phyloP scores from a whole-genome alignment of 495 filamentous ascomycete genomes.

The Cudoniella acicularis region DNA sequence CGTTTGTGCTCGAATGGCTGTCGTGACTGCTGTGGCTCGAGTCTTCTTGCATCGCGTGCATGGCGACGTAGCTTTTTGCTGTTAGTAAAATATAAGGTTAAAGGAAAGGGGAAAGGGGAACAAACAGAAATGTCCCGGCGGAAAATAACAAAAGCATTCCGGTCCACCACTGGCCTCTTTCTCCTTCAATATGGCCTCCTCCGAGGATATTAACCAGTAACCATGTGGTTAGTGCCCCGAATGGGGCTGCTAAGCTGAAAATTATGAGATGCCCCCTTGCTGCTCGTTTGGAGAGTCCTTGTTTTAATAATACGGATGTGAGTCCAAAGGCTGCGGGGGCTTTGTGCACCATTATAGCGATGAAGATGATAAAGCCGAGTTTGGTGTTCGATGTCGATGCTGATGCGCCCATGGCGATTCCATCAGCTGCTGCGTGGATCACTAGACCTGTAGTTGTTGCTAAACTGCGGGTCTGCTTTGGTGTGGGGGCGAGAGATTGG shows the following conservation, averaged over 20 bases:
- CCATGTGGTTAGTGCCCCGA: slow-evolving; percentile 83
- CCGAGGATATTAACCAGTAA: slow-evolving; percentile 70
- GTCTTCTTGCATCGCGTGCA: slow-evolving; percentile 95
- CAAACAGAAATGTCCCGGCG: slow-evolving; percentile 92
- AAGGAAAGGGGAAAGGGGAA: slow-evolving; percentile 11
- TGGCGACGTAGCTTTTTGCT: slow-evolving; percentile 78
- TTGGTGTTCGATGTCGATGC: slow-evolving; percentile 65
- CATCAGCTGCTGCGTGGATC: slow-evolving; percentile 96
- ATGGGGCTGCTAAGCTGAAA: slow-evolving; percentile 87
- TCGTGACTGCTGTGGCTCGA: slow-evolving; percentile 42
- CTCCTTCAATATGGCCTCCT: slow-evolving; percentile 31
- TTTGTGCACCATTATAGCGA: slow-evolving; percentile 97
- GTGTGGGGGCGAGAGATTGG: slow-evolving; percentile 42
- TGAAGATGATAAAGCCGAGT: slow-evolving; percentile 83
- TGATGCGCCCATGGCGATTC: slow-evolving; percentile 90
- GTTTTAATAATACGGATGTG: slow-evolving; percentile 82
- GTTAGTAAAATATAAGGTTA: slow-evolving; percentile 14
- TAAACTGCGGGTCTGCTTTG: slow-evolving; percentile 48
- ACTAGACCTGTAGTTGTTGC: slow-evolving; percentile 88
- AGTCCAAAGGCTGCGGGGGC: slow-evolving; percentile 94
- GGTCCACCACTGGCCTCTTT: slow-evolving; percentile 70
- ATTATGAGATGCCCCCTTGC: slow-evolving; percentile 82
- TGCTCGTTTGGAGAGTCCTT: slow-evolving; percentile 80
- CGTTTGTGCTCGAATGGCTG: slow-evolving; percentile 50
- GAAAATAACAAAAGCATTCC: slow-evolving; percentile 90